Evolutionary conservation across 371 early-diverging fungal species (phyloP).

Genomic region (Haplosporangium sp.): DNA sequence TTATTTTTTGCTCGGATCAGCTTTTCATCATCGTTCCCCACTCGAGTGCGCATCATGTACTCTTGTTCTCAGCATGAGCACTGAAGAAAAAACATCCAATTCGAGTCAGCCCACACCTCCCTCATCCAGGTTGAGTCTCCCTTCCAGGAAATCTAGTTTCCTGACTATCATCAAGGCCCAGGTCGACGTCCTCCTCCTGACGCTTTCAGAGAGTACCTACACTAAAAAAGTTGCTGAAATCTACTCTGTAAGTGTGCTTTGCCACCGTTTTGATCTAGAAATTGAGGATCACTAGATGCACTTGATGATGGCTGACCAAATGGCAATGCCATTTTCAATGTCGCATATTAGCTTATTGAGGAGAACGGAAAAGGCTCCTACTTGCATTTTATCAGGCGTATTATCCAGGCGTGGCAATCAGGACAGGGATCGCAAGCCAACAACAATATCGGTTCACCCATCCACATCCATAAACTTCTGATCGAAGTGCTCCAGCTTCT

Average conservation of each 20-base stretch:
- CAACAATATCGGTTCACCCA: conserved; percentile 53
- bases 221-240: conserved; percentile 63
- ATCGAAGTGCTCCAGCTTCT: conserved; percentile 59
- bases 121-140: conserved; percentile 54
- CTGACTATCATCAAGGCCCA: conserved; percentile 74
- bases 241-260: conserved; percentile 57
- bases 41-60: conserved; percentile 55
- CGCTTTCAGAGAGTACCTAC: conserved; percentile 66
- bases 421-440: conserved; percentile 31
- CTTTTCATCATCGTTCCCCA: not conserved
- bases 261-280: not conserved
- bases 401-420: conserved; percentile 59
- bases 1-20: conserved; percentile 6
- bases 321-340: too few species aligned
- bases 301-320: too few species aligned
- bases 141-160: conserved; percentile 59
- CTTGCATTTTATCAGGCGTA: conserved; percentile 64
- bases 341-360: conserved; percentile 59
- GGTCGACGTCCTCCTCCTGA: conserved; percentile 65
- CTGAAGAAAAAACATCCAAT: conserved; percentile 53
- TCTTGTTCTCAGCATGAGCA: conserved; percentile 52
- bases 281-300: too few species aligned
- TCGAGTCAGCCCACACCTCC: conserved; percentile 48
- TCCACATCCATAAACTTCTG: conserved; percentile 59
- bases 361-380: conserved; percentile 68